Evolutionary conservation across 305 asterid species (phyloP).

Genomic region (Stenogyne calaminthoides): DNA sequence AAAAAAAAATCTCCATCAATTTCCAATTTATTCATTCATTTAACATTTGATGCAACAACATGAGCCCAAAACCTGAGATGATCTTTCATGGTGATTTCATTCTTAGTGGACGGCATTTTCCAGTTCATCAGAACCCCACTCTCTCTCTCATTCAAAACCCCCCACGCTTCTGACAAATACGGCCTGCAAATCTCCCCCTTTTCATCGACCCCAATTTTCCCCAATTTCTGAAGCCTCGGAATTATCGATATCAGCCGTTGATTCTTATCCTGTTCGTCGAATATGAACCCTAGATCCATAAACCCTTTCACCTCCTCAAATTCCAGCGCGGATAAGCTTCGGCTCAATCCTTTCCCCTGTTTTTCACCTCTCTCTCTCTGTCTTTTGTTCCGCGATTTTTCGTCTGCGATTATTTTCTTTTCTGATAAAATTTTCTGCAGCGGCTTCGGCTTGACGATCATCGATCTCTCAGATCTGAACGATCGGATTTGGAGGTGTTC

Average conservation of each 20-base stretch:
- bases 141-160: constrained; percentile 18
- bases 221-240: constrained; percentile 53
- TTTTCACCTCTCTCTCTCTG: background rate
- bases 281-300: constrained; percentile 62
- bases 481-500: constrained; percentile 32
- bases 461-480: constrained; percentile 30
- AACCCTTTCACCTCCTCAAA: constrained; percentile 63
- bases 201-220: constrained; percentile 11
- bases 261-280: constrained; percentile 46
- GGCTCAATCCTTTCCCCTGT: constrained; percentile 27
- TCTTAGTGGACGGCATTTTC: constrained; percentile 36
- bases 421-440: constrained; percentile 3
- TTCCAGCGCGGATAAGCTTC: constrained; percentile 58
- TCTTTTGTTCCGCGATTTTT: background rate
- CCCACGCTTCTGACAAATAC: constrained; percentile 20
- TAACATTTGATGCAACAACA: constrained; percentile 54
- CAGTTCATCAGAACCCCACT: constrained; percentile 40
- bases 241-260: constrained; percentile 40
- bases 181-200: constrained; percentile 39
- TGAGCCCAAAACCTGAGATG: constrained; percentile 68
- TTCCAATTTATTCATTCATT: constrained; percentile 20
- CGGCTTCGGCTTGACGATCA: constrained; percentile 24
- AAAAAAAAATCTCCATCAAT: too few species aligned
- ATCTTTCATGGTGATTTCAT: constrained; percentile 47
- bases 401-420: background rate